Evolutionary conservation across 192 early-diverging fungal genomes (phyloP), one percentile per base, ranked within the genome.

Genomic region (Haplosporangium gracile): DNA sequence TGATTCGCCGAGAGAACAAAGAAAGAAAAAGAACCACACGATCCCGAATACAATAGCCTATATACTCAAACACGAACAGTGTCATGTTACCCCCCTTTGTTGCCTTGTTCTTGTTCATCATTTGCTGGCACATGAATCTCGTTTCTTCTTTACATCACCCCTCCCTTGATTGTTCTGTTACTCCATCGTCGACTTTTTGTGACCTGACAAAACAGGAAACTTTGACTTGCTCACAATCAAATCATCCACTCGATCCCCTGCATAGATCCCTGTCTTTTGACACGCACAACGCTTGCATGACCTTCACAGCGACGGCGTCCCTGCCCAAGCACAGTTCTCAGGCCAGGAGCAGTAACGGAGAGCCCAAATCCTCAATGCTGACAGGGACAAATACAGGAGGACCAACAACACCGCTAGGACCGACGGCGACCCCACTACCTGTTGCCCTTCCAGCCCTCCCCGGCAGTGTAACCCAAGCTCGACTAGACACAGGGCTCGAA

Each of bases 391-490:
- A 26, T 49, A 53, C 68, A 45, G 7, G 26, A 47, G 29, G 8
- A 39, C 22, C 43, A 3, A 51, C 45, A 2, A 70, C 38, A 70
- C 20, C 68, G 4, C 16, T 68, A 34, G 51, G 32, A 71, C 18
- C 22, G 18, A 20, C 65, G 47, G 0, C 65, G 32, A 51, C 22
- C 36, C 5, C 57, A 68, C 26, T 53, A 5, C 70, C 32, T 26
- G 40, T 29, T 53, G 18, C 29, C 38, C 47, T 20, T 53, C 38
- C 49, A 32, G 53, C 39, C 20, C 53, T 47, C 24, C 47, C 43
- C 29, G 70, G 72, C 72, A 40, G 70, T 79, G 70, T 63, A 60
- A 57, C 70, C n/a, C 70, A 79, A 55, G 70, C n/a, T 65, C 78
- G 18, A 32, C 26, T 38, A 42, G 70, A 71, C 26, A 78, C 49